Evolutionary conservation across 2,329 filamentous ascomycete species (phyloP).

Genomic region (Periconia digitata): DNA sequence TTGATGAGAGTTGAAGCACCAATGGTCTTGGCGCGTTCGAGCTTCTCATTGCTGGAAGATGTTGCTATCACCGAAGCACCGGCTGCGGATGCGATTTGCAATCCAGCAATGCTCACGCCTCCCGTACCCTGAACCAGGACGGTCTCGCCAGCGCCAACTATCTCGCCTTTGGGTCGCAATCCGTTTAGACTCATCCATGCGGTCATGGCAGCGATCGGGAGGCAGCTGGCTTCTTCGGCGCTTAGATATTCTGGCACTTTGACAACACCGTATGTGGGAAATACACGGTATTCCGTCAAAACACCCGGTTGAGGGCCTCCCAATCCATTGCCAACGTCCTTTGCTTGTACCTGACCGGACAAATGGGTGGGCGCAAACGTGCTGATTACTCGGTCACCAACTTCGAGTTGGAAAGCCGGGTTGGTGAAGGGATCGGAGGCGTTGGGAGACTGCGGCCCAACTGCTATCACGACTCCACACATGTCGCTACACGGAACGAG

Average conservation of each 20-base stretch:
- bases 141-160: slow-evolving; percentile 45
- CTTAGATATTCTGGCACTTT: slow-evolving; percentile 58
- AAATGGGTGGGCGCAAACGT: slow-evolving; percentile 63
- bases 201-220: slow-evolving; percentile 64
- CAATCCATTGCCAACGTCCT: slow-evolving; percentile 59
- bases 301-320: slow-evolving; percentile 63
- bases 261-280: slow-evolving; percentile 59
- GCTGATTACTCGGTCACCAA: slow-evolving; percentile 66
- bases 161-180: slow-evolving; percentile 57
- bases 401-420: slow-evolving; percentile 29
- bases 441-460: slow-evolving; percentile 45
- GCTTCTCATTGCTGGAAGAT: slow-evolving; percentile 59
- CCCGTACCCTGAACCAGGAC: slow-evolving; percentile 49
- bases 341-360: slow-evolving; percentile 60
- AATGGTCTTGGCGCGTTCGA: slow-evolving; percentile 54
- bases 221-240: slow-evolving; percentile 61
- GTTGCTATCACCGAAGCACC: slow-evolving; percentile 58
- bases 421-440: slow-evolving; percentile 50
- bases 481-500: slow-evolving; percentile 71
- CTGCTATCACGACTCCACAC: slow-evolving; percentile 61
- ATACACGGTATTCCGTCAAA: slow-evolving; percentile 62
- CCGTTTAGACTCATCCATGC: slow-evolving; percentile 68
- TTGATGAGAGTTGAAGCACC: slow-evolving; percentile 64
- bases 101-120: slow-evolving; percentile 46
- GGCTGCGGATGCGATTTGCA: slow-evolving; percentile 46